phyloP scores from a whole-genome alignment of 192 early-diverging fungal genomes.

The Backusella sp. region DNA sequence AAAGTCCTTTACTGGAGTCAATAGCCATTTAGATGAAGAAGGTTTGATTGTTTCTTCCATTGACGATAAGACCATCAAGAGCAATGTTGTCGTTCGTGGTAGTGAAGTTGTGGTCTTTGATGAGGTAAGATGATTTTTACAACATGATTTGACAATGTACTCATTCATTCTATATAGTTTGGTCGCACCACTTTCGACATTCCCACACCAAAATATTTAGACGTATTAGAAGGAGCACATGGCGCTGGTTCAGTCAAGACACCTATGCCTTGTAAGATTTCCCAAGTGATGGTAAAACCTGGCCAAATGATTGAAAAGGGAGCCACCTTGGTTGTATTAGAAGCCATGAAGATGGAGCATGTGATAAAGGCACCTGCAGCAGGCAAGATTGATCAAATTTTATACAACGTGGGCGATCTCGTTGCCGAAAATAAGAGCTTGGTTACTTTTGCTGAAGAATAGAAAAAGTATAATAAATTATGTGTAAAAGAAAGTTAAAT shows the following conservation, averaged over 20 bases:
- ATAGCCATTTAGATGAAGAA: conserved; percentile 43
- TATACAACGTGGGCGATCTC: conserved; percentile 84
- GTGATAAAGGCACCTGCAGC: conserved; percentile 77
- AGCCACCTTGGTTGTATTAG: conserved; percentile 78
- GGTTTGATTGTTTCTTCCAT: conserved; percentile 58
- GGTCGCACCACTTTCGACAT: conserved; percentile 52
- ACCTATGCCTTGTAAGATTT: conserved; percentile 98
- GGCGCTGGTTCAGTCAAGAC: conserved; percentile 72
- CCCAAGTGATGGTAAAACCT: conserved; percentile 70
- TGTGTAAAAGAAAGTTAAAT: background rate
- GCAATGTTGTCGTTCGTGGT: conserved; percentile 62
- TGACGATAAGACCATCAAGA: conserved; percentile 57
- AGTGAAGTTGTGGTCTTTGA: conserved; percentile 66
- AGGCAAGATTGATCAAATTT: conserved; percentile 71
- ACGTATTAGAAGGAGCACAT: conserved; percentile 41
- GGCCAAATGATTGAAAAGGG: conserved; percentile 84
- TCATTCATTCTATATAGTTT: conserved; percentile 28
- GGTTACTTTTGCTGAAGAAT: conserved; percentile 66
- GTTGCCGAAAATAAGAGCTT: conserved; percentile 84
- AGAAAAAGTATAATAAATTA: background rate
- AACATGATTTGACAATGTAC: background rate
- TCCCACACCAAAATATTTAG: conserved; percentile 56
- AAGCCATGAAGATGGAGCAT: conserved; percentile 99
- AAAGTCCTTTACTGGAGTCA: conserved; percentile 34
- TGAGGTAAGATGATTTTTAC: conserved; percentile 33